phyloP scores from a whole-genome alignment of 345 rosid genomes.

The Lumnitzera racemosa region DNA sequence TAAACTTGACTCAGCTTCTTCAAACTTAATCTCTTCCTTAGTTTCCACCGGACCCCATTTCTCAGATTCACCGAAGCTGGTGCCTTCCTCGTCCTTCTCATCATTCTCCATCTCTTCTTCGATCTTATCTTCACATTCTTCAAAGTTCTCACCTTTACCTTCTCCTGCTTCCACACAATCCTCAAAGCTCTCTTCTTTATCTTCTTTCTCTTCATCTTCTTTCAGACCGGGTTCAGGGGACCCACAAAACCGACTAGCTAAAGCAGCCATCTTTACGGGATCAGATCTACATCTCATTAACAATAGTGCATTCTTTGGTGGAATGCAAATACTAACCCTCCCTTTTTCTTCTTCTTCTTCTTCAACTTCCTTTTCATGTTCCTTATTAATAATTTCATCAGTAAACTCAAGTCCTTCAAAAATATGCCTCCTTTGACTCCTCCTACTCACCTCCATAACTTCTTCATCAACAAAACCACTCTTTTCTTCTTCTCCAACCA shows the following conservation, averaged over 20 bases:
- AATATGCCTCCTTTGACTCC: slow-evolving; percentile 61
- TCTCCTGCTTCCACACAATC: neutral
- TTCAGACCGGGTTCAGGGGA: slow-evolving; percentile 30
- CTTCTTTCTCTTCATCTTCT: slow-evolving; percentile 14
- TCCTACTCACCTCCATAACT: slow-evolving; percentile 29
- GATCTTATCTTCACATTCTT: slow-evolving; percentile 6
- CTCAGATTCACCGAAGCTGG: neutral
- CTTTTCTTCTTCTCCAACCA: slow-evolving; percentile 42
- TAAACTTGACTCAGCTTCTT: slow-evolving; percentile 3
- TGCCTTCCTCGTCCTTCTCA: slow-evolving; percentile 1
- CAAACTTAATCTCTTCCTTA: neutral
- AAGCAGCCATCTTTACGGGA: slow-evolving; percentile 86
- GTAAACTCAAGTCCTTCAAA: slow-evolving; percentile 57
- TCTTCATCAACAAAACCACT: slow-evolving; percentile 20
- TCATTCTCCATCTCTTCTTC: slow-evolving; percentile 23
- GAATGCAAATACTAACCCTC: slow-evolving; percentile 52
- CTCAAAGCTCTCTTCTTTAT: slow-evolving; percentile 6
- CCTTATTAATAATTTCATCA: slow-evolving; percentile 26
- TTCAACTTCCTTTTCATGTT: slow-evolving; percentile 8
- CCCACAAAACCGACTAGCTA: slow-evolving; percentile 67
- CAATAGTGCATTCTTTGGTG: slow-evolving; percentile 85
- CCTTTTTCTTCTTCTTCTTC: slow-evolving; percentile 30
- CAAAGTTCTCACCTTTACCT: neutral
- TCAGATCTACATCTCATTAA: slow-evolving; percentile 96
- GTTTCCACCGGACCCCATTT: slow-evolving; percentile 4